A percentile compares a stretch with the other conserved stretches of the same genome.
phyloP scores from a whole-genome alignment of 2,329 filamentous ascomycete genomes.

The Stenocarpella maydis region DNA sequence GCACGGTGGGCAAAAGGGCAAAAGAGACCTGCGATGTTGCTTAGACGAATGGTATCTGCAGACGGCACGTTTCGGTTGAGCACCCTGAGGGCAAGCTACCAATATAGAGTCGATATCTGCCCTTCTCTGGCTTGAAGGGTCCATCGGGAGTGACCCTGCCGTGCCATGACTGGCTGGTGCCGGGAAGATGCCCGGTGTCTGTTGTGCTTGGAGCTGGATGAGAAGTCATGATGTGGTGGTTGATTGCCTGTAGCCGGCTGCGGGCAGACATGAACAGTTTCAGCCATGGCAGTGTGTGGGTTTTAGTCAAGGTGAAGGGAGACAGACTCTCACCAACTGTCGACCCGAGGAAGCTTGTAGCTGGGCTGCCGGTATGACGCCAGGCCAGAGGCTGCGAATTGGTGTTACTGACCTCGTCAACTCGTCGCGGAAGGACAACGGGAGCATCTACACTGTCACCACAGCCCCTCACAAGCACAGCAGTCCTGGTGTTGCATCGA shows the following conservation, averaged over 20 bases:
- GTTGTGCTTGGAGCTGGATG: slow-evolving; percentile 26
- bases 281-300: not conserved
- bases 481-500: not conserved
- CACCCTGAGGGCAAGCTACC: slow-evolving; percentile 32
- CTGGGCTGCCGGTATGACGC: not conserved
- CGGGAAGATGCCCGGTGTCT: slow-evolving; percentile 24
- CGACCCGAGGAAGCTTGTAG: not conserved
- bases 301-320: not conserved
- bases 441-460: slow-evolving; percentile 1
- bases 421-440: not conserved
- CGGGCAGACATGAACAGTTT: not conserved
- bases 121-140: slow-evolving; percentile 39
- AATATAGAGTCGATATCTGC: slow-evolving; percentile 43
- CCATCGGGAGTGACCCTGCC: slow-evolving; percentile 40
- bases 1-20: slow-evolving; percentile 71
- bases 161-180: slow-evolving; percentile 40
- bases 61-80: not conserved
- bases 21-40: slow-evolving; percentile 58
- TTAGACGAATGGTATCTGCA: slow-evolving; percentile 34
- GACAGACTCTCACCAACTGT: not conserved
- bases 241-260: slow-evolving; percentile 3
- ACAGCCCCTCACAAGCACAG: not conserved
- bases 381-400: not conserved
- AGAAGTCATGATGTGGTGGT: slow-evolving; percentile 28
- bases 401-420: not conserved